Conservation (phyloP, 345 rosid genomes). For the Microcos paniculata region DNA sequence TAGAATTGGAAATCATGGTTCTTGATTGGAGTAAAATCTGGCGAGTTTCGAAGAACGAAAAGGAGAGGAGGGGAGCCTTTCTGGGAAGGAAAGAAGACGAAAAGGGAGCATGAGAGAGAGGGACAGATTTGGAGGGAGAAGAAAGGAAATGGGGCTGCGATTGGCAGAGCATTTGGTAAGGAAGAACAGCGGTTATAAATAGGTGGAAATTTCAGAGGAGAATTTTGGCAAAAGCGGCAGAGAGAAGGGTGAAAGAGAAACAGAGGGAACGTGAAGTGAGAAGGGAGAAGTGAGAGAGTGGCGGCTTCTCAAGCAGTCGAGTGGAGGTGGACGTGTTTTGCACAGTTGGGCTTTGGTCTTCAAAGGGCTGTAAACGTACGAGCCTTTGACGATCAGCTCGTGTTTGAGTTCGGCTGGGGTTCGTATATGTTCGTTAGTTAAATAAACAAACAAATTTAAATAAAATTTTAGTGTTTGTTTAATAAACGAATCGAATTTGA, state of each 20-base stretch:
- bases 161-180: slow-evolving; percentile 28
- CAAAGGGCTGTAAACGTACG: no score
- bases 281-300: neutral
- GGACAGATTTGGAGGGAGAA: slow-evolving; percentile 2
- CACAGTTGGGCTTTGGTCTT: slow-evolving; percentile 14
- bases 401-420: no score
- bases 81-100: neutral
- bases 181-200: slow-evolving; percentile 17
- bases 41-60: slow-evolving; percentile 15
- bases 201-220: slow-evolving; percentile 25
- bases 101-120: neutral
- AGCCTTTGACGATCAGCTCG: no score
- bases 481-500: no score
- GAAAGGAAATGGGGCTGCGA: slow-evolving; percentile 16
- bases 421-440: no score
- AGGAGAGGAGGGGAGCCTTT: slow-evolving; percentile 2
- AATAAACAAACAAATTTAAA: no score
- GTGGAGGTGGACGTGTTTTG: slow-evolving; percentile 16
- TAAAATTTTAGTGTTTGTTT: no score
- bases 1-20: slow-evolving; percentile 39
- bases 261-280: neutral
- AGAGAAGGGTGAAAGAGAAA: neutral
- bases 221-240: neutral
- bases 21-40: slow-evolving; percentile 15
- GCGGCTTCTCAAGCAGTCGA: slow-evolving; percentile 20